phyloP scores from a whole-genome alignment of 2,329 filamentous ascomycete genomes.

The Neoascochyta sp. region DNA sequence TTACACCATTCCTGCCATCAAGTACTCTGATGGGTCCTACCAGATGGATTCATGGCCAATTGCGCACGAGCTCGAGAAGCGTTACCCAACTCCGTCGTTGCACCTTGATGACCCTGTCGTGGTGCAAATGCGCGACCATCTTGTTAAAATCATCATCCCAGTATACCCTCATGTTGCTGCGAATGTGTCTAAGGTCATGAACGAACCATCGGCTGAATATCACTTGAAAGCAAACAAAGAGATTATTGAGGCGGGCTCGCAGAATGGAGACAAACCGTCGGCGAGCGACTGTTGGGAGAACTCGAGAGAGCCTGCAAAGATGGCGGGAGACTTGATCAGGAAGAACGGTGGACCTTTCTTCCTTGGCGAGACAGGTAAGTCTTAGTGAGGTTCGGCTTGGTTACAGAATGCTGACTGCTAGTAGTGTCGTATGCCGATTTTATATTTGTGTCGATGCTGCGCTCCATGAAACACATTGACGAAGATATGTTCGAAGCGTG shows the following conservation, averaged over 20 bases:
- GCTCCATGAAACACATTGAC: conserved; percentile 40
- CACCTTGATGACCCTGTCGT: conserved; percentile 55
- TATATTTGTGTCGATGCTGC: conserved; percentile 49
- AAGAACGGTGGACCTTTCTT: conserved; percentile 60
- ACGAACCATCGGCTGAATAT: conserved; percentile 50
- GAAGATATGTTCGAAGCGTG: conserved; percentile 40
- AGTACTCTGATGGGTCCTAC: conserved; percentile 54
- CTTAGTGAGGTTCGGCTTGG: conserved; percentile 33
- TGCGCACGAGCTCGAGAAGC: conserved; percentile 55
- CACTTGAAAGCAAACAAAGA: conserved; percentile 53
- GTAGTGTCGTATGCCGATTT: conserved; percentile 47
- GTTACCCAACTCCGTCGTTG: conserved; percentile 56
- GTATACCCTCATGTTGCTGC: conserved; percentile 35
- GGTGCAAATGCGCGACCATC: conserved; percentile 42
- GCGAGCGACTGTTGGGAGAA: conserved; percentile 50
- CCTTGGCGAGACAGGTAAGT: conserved; percentile 49
- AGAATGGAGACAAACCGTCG: conserved; percentile 46
- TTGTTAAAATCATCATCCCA: conserved; percentile 24
- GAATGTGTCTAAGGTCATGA: conserved; percentile 53
- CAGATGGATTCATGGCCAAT: conserved; percentile 64
- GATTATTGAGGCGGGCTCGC: conserved; percentile 51
- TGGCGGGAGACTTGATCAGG: conserved; percentile 46
- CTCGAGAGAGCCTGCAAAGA: conserved; percentile 38
- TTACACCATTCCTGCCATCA: conserved; percentile 57
- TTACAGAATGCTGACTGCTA: conserved; percentile 44